Base-by-base conservation (phyloP, 1,284 basidiomycete species). In the Coniferiporia sulphurascens region DNA sequence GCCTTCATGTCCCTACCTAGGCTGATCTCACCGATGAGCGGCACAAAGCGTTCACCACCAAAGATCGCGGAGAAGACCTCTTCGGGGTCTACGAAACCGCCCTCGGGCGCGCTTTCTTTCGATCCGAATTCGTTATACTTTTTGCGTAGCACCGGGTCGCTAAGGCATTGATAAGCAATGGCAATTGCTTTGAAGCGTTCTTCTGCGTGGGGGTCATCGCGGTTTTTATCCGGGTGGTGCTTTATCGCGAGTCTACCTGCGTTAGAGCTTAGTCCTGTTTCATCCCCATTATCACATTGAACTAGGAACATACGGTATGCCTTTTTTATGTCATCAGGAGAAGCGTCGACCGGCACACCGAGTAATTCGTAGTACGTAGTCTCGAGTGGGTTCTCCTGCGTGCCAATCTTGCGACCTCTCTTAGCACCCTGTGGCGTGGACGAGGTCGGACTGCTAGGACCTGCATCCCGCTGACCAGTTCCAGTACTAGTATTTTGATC, bases 1-100 rank as follows among this genome's bases (percentile, higher is more conserved):
- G 93, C 85, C 77, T 99, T 99, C 97, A 99, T 98, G 68, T 99
- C 96, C 66, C 85, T 85, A 36, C 94, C 95, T 66, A 94, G 76
- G 57, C 87, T 90, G 66, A 93, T 89, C 56, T 86, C 80, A 9
- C 91, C 90, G 65, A 93, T 93, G 68, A 94, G 90, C 1, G 90
- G 86, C 48, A 86, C 73, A 70, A 94, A 95, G 13, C 87, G 76
- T 49, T 93, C 91, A 0, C 92, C 92, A 53, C 92, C 95, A 68
- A 98, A 98, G 69, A 98, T 91, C 22, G 89, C 90, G 1, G 91
- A 87, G 72, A 99, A 98, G 46, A 98, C 91, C 69, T 96, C 94
- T 71, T 91, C 88, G 1, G 88, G 87, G 69, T 90, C 87, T 52
- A 86, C 78, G 60, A 74, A 80, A 2, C 89, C 89, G 48, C 88